These are phyloP conservation scores for Citrullus colocynthis DNA, from an alignment of 306 rosid genomes.

Conservation along the genomic window DNA sequence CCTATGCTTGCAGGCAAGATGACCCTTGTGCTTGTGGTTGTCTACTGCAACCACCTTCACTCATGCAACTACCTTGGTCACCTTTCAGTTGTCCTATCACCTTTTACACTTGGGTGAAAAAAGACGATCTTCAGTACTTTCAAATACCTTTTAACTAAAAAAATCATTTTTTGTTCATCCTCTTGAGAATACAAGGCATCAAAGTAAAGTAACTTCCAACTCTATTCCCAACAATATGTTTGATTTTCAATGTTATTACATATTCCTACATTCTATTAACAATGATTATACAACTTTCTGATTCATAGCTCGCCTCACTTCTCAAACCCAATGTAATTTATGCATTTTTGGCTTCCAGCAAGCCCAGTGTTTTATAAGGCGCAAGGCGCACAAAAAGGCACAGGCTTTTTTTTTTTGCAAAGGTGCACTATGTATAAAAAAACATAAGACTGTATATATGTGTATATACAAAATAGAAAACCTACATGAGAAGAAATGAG, in stretches of 20 bases:
- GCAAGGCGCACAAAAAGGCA: too few species aligned
- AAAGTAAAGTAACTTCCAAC: not conserved
- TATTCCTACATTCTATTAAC: not conserved
- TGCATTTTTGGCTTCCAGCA: not conserved
- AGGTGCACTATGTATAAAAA: too few species aligned
- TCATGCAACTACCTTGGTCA: not conserved
- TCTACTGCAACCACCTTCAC: not conserved
- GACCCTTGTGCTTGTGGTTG: not conserved
- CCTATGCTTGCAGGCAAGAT: not conserved
- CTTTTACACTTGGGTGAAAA: not conserved
- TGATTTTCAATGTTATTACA: not conserved
- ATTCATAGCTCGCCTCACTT: not conserved
- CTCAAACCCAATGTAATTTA: not conserved
- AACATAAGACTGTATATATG: too few species aligned
- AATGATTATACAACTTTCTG: not conserved
- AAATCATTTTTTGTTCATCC: not conserved
- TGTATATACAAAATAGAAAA: too few species aligned
- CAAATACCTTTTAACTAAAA: not conserved
- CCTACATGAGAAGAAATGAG: too few species aligned
- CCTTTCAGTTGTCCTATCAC: not conserved
- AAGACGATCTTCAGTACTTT: not conserved
- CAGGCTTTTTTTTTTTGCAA: too few species aligned
- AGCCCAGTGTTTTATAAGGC: not conserved
- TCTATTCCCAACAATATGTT: not conserved
- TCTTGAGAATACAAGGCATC: not conserved